phyloP scores from a whole-genome alignment of 208 protist genomes.

The Crithidia sp. region DNA sequence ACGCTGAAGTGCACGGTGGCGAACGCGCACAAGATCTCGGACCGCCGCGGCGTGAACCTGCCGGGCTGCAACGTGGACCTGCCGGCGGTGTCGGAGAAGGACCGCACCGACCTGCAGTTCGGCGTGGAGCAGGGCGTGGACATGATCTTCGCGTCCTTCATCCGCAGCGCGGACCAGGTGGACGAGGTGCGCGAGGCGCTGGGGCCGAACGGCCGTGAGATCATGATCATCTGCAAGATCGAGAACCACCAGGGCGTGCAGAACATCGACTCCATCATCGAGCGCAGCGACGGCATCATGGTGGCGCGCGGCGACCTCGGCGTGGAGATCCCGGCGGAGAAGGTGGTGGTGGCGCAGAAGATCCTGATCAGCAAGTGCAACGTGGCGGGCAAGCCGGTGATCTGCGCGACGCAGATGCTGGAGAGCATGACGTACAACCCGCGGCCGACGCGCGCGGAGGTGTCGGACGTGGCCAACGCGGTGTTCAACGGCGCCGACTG shows the following conservation, averaged over 20 bases:
- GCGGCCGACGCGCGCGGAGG: slow-evolving; percentile 98
- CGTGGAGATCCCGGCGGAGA: slow-evolving; percentile 98
- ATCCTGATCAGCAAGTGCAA: slow-evolving; percentile 99
- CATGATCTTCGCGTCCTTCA: slow-evolving; percentile 99
- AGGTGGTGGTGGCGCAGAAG: slow-evolving; percentile 98
- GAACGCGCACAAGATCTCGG: slow-evolving; percentile 82
- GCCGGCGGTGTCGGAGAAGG: slow-evolving; percentile 93
- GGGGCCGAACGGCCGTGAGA: slow-evolving; percentile 89
- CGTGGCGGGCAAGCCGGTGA: slow-evolving; percentile 97
- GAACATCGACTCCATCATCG: slow-evolving; percentile 98
- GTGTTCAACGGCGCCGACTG: slow-evolving; percentile 99
- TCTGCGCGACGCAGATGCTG: slow-evolving; percentile 99
- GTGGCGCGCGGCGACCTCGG: slow-evolving; percentile 99
- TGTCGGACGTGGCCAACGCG: slow-evolving; percentile 97
- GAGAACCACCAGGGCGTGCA: slow-evolving; percentile 98
- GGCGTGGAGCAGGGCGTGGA: slow-evolving; percentile 97
- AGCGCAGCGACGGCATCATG: slow-evolving; percentile 98
- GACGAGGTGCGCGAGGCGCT: slow-evolving; percentile 91
- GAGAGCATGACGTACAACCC: slow-evolving; percentile 98
- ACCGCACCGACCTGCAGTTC: slow-evolving; percentile 93
- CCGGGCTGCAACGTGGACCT: slow-evolving; percentile 89
- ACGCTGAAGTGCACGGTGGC: slow-evolving; percentile 82
- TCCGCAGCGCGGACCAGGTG: slow-evolving; percentile 95
- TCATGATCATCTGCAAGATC: slow-evolving; percentile 99
- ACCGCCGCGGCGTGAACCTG: slow-evolving; percentile 90